Evolutionary conservation across 768 basidiomycete species (phyloP), one percentile per base, ranked within the genome.

Genomic region (Russula brevipes): DNA sequence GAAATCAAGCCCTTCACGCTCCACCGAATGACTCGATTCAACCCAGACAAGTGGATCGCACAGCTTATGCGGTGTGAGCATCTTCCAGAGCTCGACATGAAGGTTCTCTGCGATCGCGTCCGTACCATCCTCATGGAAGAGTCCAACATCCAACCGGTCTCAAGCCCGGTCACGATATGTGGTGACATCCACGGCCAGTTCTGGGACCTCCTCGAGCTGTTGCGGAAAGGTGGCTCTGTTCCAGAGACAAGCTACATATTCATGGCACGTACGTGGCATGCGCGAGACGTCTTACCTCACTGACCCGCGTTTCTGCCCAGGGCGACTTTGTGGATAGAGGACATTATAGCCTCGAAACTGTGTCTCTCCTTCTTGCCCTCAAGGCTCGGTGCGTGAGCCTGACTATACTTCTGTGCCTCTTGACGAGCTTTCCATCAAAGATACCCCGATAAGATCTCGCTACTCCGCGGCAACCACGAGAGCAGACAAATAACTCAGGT

Each of bases 181-280:
- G 95, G 95, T 36, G 95, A 98, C 72, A 96, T 98, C 56, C 95
- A 98, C 70, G 95, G 95, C 31, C 96, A 98, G 73, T 97, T 97
- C 76, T 98, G 94, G 88, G 96, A 98, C 72, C 78, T 98, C 52
- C 80, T 96, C 39, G 94, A 99, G 76, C 77, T 99, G 54, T 78
- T 97, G 69, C 77, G 89, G 69, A 87, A 91, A 60, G 94, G 94
- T 1, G 92, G 94, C 7, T 84, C 81, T 66, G 86, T 93, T 10
- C 93, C 93, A 9, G 89, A 87, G 67, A 91, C 84, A 56, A 95
- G 92, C 73, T 97, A 97, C 73, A 91, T 97, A 52, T 97, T 97
- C 75, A 97, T 97, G 93, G 89, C 84, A 84, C 79, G 87, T 88
- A 81, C 74, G 81, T 74, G 65, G 68, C 49, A 71, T 57, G 35